phyloP scores from a whole-genome alignment of 2,329 filamentous ascomycete species.

The Metarhizium album region DNA sequence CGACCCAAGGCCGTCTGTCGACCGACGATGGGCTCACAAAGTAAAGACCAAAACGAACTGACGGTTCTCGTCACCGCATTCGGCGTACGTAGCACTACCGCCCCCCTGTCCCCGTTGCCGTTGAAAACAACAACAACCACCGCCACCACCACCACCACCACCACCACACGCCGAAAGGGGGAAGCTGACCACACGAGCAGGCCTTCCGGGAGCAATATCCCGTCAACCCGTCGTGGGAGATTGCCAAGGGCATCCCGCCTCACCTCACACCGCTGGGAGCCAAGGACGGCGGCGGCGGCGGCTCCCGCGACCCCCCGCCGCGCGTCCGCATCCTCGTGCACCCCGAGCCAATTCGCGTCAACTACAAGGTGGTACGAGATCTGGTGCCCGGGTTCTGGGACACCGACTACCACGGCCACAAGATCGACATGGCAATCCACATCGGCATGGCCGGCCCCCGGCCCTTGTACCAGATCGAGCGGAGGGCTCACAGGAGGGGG shows the following conservation, averaged over 20 bases:
- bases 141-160: too few relatives aligned
- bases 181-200: conserved; percentile 29
- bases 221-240: conserved; percentile 73
- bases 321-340: conserved; percentile 55
- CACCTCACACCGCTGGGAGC: conserved; percentile 43
- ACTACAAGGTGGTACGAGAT: conserved; percentile 54
- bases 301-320: conserved; percentile 24
- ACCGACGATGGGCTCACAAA: conserved; percentile 24
- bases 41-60: conserved; percentile 34
- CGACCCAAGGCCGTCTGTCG: too few relatives aligned
- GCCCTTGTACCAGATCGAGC: conserved; percentile 60
- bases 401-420: conserved; percentile 17
- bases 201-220: conserved; percentile 64
- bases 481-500: conserved; percentile 57
- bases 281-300: conserved; percentile 25
- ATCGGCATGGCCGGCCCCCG: conserved; percentile 66
- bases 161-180: too few relatives aligned
- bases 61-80: conserved; percentile 53
- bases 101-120: background rate
- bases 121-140: too few relatives aligned
- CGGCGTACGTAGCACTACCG: conserved; percentile 41
- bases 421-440: conserved; percentile 60
- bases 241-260: conserved; percentile 56
- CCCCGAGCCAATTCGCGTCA: conserved; percentile 57
- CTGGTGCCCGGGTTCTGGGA: conserved; percentile 55